phyloP scores from a whole-genome alignment of 495 filamentous ascomycete genomes.

The Xylaria cubensis region DNA sequence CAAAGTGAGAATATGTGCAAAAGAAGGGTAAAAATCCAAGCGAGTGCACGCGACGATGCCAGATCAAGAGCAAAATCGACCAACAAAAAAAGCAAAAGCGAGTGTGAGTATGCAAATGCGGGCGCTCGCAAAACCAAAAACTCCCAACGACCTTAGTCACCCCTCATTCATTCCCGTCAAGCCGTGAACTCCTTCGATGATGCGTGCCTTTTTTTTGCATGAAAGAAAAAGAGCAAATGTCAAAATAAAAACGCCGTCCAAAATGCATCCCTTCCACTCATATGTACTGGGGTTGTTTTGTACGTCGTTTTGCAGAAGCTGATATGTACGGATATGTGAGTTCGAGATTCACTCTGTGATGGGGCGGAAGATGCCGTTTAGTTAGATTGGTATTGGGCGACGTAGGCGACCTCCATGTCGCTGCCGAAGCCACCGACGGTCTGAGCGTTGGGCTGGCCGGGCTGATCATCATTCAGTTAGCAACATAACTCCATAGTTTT shows the following conservation, averaged over 20 bases:
- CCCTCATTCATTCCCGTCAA: background rate
- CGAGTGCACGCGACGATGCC: background rate
- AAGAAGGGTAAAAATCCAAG: background rate
- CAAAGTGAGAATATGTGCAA: conserved; percentile 15
- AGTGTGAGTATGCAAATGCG: conserved; percentile 19
- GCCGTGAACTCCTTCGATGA: background rate
- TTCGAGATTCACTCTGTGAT: background rate
- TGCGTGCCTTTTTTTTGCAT: conserved; percentile 20
- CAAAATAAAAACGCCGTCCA: background rate
- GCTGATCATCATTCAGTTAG: conserved; percentile 38
- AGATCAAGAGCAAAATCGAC: background rate
- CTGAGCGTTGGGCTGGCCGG: conserved; percentile 46
- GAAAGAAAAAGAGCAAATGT: background rate
- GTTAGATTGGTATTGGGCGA: conserved; percentile 45
- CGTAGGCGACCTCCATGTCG: conserved; percentile 57
- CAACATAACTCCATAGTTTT: background rate
- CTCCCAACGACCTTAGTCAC: background rate
- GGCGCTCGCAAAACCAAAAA: conserved; percentile 17
- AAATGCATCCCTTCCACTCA: conserved; percentile 7
- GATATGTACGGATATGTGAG: background rate
- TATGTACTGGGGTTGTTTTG: background rate
- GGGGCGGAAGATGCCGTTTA: conserved; percentile 7
- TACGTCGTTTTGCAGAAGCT: background rate
- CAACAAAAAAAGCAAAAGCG: conserved; percentile 2
- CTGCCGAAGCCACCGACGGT: conserved; percentile 50